Percentiles rank a stretch among this genome's conserved stretches.
Evolutionary conservation across 805 yeast species (phyloP).

Genomic region (Jamesozyma piceae): DNA sequence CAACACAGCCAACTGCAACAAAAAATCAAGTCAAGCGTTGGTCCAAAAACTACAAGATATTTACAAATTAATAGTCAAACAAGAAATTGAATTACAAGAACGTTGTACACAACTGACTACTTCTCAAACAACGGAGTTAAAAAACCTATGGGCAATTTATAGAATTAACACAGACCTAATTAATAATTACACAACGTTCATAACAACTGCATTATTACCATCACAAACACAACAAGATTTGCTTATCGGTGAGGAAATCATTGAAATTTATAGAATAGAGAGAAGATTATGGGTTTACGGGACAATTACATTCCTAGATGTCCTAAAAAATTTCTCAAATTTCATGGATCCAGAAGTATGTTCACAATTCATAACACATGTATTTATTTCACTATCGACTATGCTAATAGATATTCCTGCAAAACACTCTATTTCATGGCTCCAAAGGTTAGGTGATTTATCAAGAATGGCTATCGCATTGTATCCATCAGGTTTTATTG

Average conservation of each 20-base stretch:
- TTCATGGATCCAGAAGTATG: constrained; percentile 73
- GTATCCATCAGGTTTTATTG: constrained; percentile 68
- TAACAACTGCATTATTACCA: constrained; percentile 62
- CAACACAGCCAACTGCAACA: constrained; percentile 11
- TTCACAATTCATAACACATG: constrained; percentile 62
- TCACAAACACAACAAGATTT: constrained; percentile 43
- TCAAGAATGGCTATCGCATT: constrained; percentile 83
- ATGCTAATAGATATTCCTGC: constrained; percentile 33
- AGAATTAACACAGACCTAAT: constrained; percentile 55
- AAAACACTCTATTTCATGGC: constrained; percentile 44
- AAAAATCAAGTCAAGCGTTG: constrained; percentile 37
- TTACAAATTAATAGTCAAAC: constrained; percentile 56
- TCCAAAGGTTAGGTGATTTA: constrained; percentile 76
- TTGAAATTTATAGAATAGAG: constrained; percentile 67
- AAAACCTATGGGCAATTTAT: constrained; percentile 64
- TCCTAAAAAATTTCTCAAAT: constrained; percentile 62
- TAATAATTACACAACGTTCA: constrained; percentile 63
- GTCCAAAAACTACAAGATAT: constrained; percentile 68
- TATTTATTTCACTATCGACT: constrained; percentile 45
- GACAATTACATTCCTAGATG: constrained; percentile 70
- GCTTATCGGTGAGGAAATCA: constrained; percentile 55
- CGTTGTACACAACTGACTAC: constrained; percentile 53
- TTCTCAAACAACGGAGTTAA: constrained; percentile 47
- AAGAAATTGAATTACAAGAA: constrained; percentile 61
- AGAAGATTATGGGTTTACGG: constrained; percentile 82